Evolutionary conservation across 345 rosid genomes (phyloP).

Genomic region (Eucalyptus albens): DNA sequence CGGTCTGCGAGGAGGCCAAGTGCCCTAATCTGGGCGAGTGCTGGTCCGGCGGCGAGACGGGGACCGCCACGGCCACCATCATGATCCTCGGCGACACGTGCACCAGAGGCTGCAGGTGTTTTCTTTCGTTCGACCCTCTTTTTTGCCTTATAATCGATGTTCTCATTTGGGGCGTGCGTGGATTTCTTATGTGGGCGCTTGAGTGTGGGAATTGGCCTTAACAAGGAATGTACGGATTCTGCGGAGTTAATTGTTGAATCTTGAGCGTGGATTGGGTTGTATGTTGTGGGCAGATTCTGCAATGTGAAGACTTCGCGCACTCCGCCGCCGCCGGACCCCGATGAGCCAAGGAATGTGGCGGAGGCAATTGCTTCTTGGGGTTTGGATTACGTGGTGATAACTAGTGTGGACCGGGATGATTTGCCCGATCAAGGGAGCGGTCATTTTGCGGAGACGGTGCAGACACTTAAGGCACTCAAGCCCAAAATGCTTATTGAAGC

Average conservation of each 20-base stretch:
- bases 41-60: constrained; percentile 99
- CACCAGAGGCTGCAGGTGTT: constrained; percentile 98
- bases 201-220: not conserved
- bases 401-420: constrained; percentile 92
- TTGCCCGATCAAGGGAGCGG: constrained; percentile 81
- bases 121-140: not conserved
- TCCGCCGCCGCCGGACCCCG: constrained; percentile 89
- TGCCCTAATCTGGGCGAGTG: constrained; percentile 97
- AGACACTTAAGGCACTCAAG: constrained; percentile 71
- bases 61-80: constrained; percentile 94
- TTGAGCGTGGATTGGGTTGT: not conserved
- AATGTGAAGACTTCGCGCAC: constrained; percentile 94
- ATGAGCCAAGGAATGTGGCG: constrained; percentile 86
- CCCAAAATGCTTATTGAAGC: constrained; percentile 89
- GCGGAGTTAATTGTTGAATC: not conserved
- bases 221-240: not conserved
- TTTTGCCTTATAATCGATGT: not conserved
- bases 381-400: constrained; percentile 81
- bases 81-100: constrained; percentile 97
- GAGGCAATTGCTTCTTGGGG: constrained; percentile 99
- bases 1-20: constrained; percentile 96
- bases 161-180: not conserved
- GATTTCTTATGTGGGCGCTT: not conserved
- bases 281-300: constrained; percentile 41
- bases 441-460: constrained; percentile 72